These are phyloP conservation scores for Backusella sp. DNA, from an alignment of 192 early-diverging fungal genomes.

Conservation along the genomic window DNA sequence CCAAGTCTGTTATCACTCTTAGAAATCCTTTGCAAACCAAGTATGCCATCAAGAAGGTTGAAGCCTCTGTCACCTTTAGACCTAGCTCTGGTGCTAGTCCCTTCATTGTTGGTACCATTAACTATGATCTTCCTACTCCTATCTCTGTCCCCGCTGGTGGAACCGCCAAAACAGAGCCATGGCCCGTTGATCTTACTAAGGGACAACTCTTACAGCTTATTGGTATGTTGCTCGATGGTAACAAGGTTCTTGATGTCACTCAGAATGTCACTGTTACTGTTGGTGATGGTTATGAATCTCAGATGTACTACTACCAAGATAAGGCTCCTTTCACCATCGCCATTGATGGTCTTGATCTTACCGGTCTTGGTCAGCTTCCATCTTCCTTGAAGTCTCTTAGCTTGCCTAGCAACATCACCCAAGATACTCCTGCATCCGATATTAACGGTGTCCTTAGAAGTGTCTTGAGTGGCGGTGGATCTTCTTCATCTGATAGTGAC, in stretches of 20 bases:
- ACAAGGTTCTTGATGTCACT: conserved; percentile 12
- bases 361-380: neutral
- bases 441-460: neutral
- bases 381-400: neutral
- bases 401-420: neutral
- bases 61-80: conserved; percentile 2
- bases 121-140: conserved; percentile 10
- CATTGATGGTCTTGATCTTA: neutral
- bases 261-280: conserved; percentile 23
- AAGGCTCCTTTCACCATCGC: conserved; percentile 13
- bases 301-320: conserved; percentile 25
- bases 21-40: conserved; percentile 23
- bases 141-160: conserved; percentile 16
- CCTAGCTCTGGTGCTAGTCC: neutral
- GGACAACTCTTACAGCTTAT: conserved; percentile 8
- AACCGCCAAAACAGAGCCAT: neutral
- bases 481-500: neutral
- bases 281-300: conserved; percentile 17
- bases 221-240: neutral
- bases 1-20: conserved; percentile 17
- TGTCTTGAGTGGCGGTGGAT: neutral
- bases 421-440: neutral
- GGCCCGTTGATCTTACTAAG: conserved; percentile 19
- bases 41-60: conserved; percentile 1
- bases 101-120: conserved; percentile 19